These are phyloP conservation scores for Phytophthora syringae DNA, from an alignment of 352 stramenopile species.

Conservation along the genomic window DNA sequence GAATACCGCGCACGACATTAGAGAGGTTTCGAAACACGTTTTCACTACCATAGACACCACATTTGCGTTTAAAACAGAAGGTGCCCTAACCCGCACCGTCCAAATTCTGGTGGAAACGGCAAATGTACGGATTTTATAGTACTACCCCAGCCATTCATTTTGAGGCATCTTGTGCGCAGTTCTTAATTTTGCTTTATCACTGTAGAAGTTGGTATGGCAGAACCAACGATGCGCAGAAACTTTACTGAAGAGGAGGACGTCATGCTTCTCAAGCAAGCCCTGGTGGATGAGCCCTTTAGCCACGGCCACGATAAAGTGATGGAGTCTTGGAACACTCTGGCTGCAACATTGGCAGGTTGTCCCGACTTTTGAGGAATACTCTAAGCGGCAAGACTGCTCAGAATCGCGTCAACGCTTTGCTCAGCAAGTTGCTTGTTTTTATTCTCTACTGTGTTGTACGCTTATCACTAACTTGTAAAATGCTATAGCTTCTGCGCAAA, in stretches of 20 bases:
- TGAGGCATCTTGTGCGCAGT: not conserved
- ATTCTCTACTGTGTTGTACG: not conserved
- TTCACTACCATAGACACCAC: too few relatives aligned
- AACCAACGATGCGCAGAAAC: conserved; percentile 13
- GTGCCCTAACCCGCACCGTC: not conserved
- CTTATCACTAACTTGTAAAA: not conserved
- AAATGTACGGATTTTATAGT: not conserved
- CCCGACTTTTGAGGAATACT: not conserved
- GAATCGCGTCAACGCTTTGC: conserved; percentile 3
- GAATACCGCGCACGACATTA: too few relatives aligned
- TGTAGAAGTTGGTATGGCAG: not conserved
- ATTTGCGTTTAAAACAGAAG: too few relatives aligned
- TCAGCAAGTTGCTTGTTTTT: not conserved
- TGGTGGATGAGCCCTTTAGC: conserved; percentile 5
- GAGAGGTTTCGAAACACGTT: too few relatives aligned
- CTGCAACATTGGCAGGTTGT: not conserved
- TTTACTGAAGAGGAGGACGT: conserved; percentile 6
- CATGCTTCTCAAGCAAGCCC: conserved; percentile 12
- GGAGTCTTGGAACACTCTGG: conserved; percentile 8
- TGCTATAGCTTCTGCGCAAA: conserved; percentile 2
- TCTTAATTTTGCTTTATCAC: not conserved
- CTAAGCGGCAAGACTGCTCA: conserved; percentile 1
- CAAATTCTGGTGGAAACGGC: not conserved
- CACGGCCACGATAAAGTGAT: conserved; percentile 6
- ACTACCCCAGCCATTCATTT: not conserved